phyloP scores from a whole-genome alignment of 139 green algal genomes.

The Mesotaenium endlicherianum region DNA sequence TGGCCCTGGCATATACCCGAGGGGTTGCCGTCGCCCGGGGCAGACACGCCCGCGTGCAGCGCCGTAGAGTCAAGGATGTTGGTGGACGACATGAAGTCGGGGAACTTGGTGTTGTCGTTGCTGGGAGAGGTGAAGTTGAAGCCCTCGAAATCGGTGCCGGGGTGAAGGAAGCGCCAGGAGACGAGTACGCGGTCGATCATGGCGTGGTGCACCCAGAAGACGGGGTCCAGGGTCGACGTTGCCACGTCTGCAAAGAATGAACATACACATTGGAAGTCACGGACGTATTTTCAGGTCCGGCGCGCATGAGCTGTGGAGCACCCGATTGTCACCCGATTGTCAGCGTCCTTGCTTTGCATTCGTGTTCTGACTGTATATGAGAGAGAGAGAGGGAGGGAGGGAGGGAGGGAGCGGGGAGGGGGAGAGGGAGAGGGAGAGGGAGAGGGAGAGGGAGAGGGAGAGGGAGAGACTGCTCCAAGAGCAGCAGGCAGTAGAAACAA shows the following conservation, averaged over 20 bases:
- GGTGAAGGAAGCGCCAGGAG: neutral
- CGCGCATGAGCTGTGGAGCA: too few species aligned
- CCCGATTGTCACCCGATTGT: too few species aligned
- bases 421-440: neutral
- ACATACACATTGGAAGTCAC: too few species aligned
- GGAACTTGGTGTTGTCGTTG: neutral
- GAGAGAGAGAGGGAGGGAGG: neutral
- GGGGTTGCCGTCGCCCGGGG: neutral
- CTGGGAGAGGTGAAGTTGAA: conserved; percentile 4
- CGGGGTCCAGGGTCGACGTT: neutral
- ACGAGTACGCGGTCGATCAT: neutral
- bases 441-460: neutral
- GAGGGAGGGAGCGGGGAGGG: neutral
- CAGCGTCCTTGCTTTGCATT: too few species aligned
- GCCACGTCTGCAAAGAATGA: conserved; percentile 9
- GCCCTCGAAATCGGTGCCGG: neutral
- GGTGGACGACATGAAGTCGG: neutral
- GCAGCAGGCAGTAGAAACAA: too few species aligned
- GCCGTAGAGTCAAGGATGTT: neutral
- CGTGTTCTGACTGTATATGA: too few species aligned
- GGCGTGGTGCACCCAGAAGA: neutral
- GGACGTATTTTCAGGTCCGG: too few species aligned
- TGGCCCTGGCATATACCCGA: neutral
- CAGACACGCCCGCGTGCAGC: neutral
- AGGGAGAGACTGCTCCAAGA: too few species aligned